These are phyloP conservation scores for Cryptosporidium sp. DNA, from an alignment of 169 alveolate genomes.

Conservation along the genomic window DNA sequence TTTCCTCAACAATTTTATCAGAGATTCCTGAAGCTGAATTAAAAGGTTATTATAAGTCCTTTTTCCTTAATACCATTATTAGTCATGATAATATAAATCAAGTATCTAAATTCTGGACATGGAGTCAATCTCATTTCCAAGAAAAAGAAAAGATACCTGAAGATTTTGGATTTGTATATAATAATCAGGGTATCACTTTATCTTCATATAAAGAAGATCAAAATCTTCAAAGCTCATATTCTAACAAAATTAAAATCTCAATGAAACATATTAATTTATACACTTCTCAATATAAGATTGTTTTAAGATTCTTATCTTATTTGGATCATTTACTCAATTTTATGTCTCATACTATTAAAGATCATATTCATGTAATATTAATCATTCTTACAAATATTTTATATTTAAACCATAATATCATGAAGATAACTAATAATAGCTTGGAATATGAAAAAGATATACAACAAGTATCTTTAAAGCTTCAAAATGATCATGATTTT, in stretches of 20 bases:
- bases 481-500: background rate
- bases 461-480: too few relatives aligned
- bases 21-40: background rate
- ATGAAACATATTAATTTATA: background rate
- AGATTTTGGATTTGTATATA: slow-evolving; percentile 23
- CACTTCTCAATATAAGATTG: background rate
- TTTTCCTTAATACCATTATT: background rate
- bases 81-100: background rate
- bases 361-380: slow-evolving; percentile 1
- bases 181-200: background rate
- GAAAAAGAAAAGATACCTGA: background rate
- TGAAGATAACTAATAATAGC: background rate
- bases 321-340: slow-evolving; percentile 27
- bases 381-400: slow-evolving; percentile 23
- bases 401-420: background rate
- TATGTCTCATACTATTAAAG: slow-evolving; percentile 46
- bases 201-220: background rate
- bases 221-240: too few relatives aligned
- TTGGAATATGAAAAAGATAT: too few relatives aligned
- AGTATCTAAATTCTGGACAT: slow-evolving; percentile 1
- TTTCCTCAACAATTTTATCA: background rate
- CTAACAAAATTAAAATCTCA: background rate
- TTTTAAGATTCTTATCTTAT: slow-evolving; percentile 21
- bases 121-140: background rate
- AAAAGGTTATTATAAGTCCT: slow-evolving; percentile 13